These are phyloP conservation scores for Hydnum rufescens DNA, from an alignment of 768 basidiomycete genomes.

Conservation along the genomic window DNA sequence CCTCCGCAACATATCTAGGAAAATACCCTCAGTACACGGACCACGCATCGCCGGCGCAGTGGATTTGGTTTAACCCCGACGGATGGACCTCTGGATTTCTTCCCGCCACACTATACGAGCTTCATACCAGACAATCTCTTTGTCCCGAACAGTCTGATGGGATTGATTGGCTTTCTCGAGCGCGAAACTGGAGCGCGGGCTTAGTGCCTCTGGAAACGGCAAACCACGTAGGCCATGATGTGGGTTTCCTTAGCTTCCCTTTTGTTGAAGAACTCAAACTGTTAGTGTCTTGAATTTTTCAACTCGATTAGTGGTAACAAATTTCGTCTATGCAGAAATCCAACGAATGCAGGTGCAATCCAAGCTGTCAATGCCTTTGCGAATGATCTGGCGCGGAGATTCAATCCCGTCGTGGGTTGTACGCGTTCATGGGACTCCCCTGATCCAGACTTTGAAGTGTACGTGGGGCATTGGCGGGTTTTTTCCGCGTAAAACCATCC, in stretches of 20 bases:
- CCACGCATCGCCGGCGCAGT: neutral
- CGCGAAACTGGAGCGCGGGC: conserved; percentile 8
- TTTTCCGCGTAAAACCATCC: no score
- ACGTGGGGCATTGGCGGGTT: no score
- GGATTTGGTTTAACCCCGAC: conserved; percentile 4
- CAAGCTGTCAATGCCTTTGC: conserved; percentile 9
- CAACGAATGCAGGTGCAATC: conserved; percentile 8
- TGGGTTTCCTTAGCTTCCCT: conserved; percentile 11
- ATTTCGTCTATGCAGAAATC: conserved; percentile 6
- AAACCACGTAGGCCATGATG: conserved; percentile 9
- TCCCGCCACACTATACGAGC: conserved; percentile 10
- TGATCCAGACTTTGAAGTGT: conserved; percentile 8
- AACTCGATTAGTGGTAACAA: no score
- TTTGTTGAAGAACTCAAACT: conserved; percentile 9
- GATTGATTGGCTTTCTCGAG: conserved; percentile 2
- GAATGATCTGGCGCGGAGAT: conserved; percentile 8
- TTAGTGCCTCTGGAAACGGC: conserved; percentile 4
- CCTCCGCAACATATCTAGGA: conserved; percentile 27
- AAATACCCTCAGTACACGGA: conserved; percentile 42
- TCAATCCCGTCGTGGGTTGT: conserved; percentile 9
- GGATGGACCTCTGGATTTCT: conserved; percentile 12
- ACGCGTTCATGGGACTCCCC: conserved; percentile 11
- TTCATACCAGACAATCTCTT: conserved; percentile 4
- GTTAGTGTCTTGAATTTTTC: conserved; percentile 5
- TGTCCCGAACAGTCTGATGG: conserved; percentile 3